A percentile compares a stretch with the other conserved stretches of the same genome.
These are phyloP conservation scores for Leishmania arabica DNA, from an alignment of 208 protist genomes.

Conservation along the genomic window DNA sequence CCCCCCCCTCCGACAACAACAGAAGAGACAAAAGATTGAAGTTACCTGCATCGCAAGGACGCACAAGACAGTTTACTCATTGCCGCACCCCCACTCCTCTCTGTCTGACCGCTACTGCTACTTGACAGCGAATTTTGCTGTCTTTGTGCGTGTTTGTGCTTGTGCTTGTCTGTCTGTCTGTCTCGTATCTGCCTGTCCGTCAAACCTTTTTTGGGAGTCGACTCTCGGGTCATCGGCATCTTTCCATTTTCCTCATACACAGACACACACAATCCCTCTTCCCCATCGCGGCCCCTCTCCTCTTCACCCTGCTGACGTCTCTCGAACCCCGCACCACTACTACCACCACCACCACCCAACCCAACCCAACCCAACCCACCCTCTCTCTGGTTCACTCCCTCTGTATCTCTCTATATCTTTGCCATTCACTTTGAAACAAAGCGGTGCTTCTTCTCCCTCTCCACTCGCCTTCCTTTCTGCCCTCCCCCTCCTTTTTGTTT, in stretches of 20 bases:
- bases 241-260: background rate
- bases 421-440: background rate
- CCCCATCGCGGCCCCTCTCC: background rate
- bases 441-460: background rate
- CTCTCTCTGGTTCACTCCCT: background rate
- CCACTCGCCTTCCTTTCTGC: background rate
- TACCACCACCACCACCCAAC: background rate
- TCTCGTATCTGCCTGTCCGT: background rate
- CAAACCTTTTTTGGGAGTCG: background rate
- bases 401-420: background rate
- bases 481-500: background rate
- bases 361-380: background rate
- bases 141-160: background rate
- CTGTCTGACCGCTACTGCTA: no score
- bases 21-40: background rate
- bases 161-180: background rate
- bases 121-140: background rate
- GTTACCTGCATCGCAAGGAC: background rate
- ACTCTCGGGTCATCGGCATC: background rate
- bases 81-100: background rate
- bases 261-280: background rate
- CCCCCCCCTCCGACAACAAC: background rate
- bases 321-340: background rate
- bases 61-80: background rate
- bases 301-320: background rate